A percentile compares a stretch with the other conserved stretches of the same genome.
Evolutionary conservation across 306 rosid species (phyloP).

Genomic region (apple (Malus domestica)): DNA sequence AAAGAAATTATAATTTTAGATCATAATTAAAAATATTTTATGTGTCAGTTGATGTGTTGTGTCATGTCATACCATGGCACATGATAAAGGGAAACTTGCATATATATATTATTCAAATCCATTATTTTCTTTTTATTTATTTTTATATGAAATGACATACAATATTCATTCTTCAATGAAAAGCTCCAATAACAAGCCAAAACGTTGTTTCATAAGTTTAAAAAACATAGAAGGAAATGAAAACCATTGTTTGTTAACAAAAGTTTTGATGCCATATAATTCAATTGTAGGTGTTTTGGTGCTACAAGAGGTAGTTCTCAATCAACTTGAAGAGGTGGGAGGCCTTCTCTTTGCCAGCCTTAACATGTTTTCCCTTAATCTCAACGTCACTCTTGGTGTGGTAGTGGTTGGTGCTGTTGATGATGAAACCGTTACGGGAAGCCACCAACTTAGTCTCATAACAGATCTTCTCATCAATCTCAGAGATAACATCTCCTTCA

Average conservation of each 20-base stretch:
- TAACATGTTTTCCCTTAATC: conserved; percentile 30
- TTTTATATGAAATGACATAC: not conserved
- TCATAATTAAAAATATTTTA: too few relatives aligned
- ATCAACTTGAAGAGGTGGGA: conserved; percentile 28
- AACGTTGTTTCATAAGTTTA: not conserved
- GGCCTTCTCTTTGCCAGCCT: conserved; percentile 26
- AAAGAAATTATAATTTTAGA: too few relatives aligned
- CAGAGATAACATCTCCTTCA: conserved; percentile 26
- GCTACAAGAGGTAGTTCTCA: conserved; percentile 11
- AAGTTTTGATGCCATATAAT: not conserved
- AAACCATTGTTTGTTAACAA: not conserved
- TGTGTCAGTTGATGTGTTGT: too few relatives aligned
- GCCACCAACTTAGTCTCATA: conserved; percentile 31
- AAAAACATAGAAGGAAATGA: not conserved
- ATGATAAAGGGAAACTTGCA: too few relatives aligned
- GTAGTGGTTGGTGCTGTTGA: conserved; percentile 26
- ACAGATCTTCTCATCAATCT: conserved; percentile 23
- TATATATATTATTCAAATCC: not conserved
- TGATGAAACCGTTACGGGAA: conserved; percentile 21
- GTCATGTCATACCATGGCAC: too few relatives aligned
- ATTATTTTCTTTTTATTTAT: not conserved
- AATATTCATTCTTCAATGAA: not conserved
- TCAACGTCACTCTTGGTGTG: conserved; percentile 26
- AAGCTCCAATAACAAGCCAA: not conserved
- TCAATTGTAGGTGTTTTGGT: conserved; percentile 31